A percentile compares a stretch with the other conserved stretches of the same genome.
These are phyloP conservation scores for Irpex rosettiformis DNA, from an alignment of 1,284 basidiomycete species.

Conservation along the genomic window DNA sequence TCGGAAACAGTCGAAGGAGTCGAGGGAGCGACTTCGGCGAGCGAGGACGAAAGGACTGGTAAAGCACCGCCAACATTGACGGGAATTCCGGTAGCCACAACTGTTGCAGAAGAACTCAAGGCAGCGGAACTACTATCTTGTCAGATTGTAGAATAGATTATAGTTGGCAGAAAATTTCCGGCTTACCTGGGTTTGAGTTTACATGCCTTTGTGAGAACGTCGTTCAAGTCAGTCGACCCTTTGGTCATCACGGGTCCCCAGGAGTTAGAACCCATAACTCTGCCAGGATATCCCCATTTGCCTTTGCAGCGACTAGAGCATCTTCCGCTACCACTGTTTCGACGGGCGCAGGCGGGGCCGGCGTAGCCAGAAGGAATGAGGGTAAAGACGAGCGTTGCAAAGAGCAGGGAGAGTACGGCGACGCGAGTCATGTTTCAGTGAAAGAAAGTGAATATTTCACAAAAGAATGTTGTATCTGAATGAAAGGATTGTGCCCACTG, in stretches of 20 bases:
- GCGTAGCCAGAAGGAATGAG: slow-evolving; percentile 31
- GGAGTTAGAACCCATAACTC: slow-evolving; percentile 45
- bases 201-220: slow-evolving; percentile 34
- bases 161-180: neutral
- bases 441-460: slow-evolving; percentile 22
- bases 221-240: slow-evolving; percentile 27
- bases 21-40: slow-evolving; percentile 1
- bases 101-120: neutral
- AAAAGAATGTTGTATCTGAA: slow-evolving; percentile 19
- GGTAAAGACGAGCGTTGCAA: slow-evolving; percentile 37
- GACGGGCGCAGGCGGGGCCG: slow-evolving; percentile 48
- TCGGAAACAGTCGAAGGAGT: no score
- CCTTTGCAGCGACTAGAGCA: slow-evolving; percentile 42
- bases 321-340: slow-evolving; percentile 30
- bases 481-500: slow-evolving; percentile 13
- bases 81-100: slow-evolving; percentile 3
- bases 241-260: slow-evolving; percentile 48
- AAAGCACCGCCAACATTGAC: slow-evolving; percentile 10
- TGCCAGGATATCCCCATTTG: slow-evolving; percentile 51
- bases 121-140: neutral
- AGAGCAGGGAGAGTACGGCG: slow-evolving; percentile 28
- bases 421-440: slow-evolving; percentile 14
- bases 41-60: slow-evolving; percentile 6
- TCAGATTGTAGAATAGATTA: neutral
- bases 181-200: slow-evolving; percentile 23